A percentile compares a stretch with the other conserved stretches of the same genome.
Evolutionary conservation across 148 eudicot genomes (phyloP).

Genomic region (Agrostemma githago): DNA sequence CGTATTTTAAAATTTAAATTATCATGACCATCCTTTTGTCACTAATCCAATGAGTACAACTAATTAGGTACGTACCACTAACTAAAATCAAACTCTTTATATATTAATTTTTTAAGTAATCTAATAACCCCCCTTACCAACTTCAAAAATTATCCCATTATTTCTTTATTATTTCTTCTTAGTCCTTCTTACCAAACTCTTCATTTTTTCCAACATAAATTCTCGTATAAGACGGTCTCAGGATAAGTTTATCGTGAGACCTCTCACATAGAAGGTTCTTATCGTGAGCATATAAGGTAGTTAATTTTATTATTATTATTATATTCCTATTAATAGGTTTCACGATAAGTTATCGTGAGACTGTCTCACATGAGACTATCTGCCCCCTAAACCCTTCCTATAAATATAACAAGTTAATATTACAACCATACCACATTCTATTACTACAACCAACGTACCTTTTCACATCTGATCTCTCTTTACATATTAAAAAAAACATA

Average conservation of each 20-base stretch:
- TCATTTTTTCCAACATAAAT: too few relatives aligned
- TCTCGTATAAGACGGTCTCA: too few relatives aligned
- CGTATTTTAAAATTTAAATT: too few relatives aligned
- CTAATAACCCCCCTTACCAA: neutral
- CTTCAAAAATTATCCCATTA: neutral
- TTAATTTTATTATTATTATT: too few relatives aligned
- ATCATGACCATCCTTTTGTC: neutral
- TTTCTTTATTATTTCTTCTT: too few relatives aligned
- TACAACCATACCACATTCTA: neutral
- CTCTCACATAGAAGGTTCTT: too few relatives aligned
- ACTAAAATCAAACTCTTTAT: neutral
- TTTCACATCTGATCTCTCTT: neutral
- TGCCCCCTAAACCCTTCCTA: neutral
- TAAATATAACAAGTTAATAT: neutral
- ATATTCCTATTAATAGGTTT: too few relatives aligned
- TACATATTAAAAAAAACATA: too few relatives aligned
- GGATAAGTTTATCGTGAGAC: too few relatives aligned
- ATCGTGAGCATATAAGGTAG: too few relatives aligned
- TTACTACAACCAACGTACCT: neutral
- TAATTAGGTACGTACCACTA: neutral
- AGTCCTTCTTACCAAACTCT: neutral
- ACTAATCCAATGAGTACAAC: neutral
- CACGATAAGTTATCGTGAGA: too few relatives aligned
- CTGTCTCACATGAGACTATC: too few relatives aligned
- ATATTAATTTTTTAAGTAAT: neutral